A percentile compares a stretch with the other conserved stretches of the same genome.
Conservation (phyloP, 1,284 basidiomycete species). For the Cutaneotrichosporon sp. region DNA sequence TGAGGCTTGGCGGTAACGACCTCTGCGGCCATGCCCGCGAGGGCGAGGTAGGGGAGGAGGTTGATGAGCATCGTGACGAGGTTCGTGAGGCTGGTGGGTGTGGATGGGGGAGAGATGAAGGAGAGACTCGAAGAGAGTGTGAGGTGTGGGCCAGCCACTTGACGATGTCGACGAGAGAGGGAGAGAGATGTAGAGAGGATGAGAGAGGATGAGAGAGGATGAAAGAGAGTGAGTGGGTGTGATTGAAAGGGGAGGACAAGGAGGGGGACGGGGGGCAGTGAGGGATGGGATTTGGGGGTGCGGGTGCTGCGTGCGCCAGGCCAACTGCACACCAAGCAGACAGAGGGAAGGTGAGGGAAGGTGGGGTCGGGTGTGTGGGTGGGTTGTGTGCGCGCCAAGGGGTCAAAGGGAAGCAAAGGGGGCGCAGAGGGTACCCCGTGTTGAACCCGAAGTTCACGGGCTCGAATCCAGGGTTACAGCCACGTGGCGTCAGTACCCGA, state of each 20-base stretch:
- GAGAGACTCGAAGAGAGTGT: constrained; percentile 6
- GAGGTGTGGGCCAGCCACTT: constrained; percentile 2
- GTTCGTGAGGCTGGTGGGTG: neutral
- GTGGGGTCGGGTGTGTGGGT: no score
- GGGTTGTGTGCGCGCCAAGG: no score
- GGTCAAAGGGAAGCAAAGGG: no score
- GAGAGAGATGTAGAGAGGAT: neutral
- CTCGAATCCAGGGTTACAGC: no score
- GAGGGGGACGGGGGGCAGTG: no score
- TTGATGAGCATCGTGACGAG: neutral
- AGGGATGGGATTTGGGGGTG: no score
- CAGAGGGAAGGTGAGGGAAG: no score
- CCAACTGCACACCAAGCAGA: no score
- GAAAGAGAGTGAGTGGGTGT: neutral
- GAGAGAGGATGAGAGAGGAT: neutral
- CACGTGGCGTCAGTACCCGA: no score
- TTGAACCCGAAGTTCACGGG: no score
- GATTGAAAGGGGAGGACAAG: neutral
- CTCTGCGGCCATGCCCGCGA: neutral
- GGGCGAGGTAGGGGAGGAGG: neutral
- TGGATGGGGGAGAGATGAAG: neutral
- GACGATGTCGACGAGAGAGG: neutral
- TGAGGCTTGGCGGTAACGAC: neutral
- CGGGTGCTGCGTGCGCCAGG: no score
- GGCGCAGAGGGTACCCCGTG: no score